Evolutionary conservation across 306 rosid genomes (phyloP).

Genomic region (Trifolium repens): DNA sequence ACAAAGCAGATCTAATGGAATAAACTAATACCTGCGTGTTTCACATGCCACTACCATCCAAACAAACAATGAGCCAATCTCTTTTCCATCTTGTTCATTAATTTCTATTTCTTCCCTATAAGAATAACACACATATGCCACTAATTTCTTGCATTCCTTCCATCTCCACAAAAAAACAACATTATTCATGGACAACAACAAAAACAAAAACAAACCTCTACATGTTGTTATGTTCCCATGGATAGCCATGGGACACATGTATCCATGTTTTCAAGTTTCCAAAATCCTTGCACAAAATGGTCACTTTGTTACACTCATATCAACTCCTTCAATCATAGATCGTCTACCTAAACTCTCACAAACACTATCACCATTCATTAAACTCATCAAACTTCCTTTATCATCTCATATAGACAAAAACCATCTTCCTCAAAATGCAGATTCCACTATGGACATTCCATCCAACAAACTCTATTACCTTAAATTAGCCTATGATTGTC

Average conservation of each 20-base stretch:
- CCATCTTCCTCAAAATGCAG: constrained; percentile 51
- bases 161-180: not conserved
- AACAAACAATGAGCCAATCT: not conserved
- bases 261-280: constrained; percentile 54
- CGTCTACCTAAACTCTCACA: constrained; percentile 59
- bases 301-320: constrained; percentile 51
- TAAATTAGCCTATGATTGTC: constrained; percentile 50
- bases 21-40: constrained; percentile 26
- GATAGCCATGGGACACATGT: constrained; percentile 68
- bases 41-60: constrained; percentile 16
- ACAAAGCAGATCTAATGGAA: not conserved
- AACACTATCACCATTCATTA: constrained; percentile 35
- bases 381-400: constrained; percentile 50
- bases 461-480: constrained; percentile 49
- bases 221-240: constrained; percentile 70
- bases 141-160: not conserved
- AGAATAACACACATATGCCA: not conserved
- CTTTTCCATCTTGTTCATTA: not conserved
- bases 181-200: constrained; percentile 22
- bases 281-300: constrained; percentile 65
- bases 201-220: constrained; percentile 47
- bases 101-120: not conserved
- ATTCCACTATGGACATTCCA: constrained; percentile 58
- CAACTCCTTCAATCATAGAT: constrained; percentile 58
- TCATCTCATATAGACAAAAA: constrained; percentile 37